Conservation (phyloP, 352 stramenopile species). For the Globisporangium emineosum region DNA sequence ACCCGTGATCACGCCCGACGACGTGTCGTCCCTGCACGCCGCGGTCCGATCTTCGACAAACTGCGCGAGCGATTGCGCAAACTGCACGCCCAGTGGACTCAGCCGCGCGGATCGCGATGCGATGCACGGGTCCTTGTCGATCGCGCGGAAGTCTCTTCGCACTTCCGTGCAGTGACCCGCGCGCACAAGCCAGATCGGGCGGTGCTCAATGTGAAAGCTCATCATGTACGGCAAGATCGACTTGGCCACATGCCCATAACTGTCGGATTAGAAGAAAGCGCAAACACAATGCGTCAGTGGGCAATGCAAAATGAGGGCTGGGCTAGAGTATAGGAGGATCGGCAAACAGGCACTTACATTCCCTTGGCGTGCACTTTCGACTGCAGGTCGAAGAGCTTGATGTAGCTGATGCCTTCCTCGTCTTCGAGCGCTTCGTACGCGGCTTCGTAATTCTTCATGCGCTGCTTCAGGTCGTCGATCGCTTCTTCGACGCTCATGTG, state of each 20-base stretch:
- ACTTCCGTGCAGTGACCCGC: constrained; percentile 85
- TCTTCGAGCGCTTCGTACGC: constrained; percentile 86
- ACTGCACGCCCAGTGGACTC: constrained; percentile 89
- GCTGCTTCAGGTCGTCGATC: constrained; percentile 72
- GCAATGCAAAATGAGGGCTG: background rate
- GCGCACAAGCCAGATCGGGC: constrained; percentile 91
- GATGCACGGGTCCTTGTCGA: constrained; percentile 72
- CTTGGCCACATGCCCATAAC: constrained; percentile 87
- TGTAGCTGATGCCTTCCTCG: constrained; percentile 85
- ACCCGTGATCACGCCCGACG: constrained; percentile 24
- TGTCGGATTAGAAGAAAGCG: constrained; percentile 1
- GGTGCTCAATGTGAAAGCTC: constrained; percentile 94
- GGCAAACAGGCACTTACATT: constrained; percentile 38
- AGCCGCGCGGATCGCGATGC: constrained; percentile 76
- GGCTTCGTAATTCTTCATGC: constrained; percentile 87
- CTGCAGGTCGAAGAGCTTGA: constrained; percentile 88
- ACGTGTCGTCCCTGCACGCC: constrained; percentile 38
- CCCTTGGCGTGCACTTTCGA: constrained; percentile 85
- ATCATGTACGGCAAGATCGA: constrained; percentile 92
- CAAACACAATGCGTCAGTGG: constrained; percentile 1
- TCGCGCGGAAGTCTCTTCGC: constrained; percentile 54
- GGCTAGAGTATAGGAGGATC: background rate
- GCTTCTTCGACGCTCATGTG: constrained; percentile 68
- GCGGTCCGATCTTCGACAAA: constrained; percentile 88
- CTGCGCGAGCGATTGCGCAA: constrained; percentile 87